Conservation (phyloP, 2,329 filamentous ascomycete species). For the Aphanocladium album region DNA sequence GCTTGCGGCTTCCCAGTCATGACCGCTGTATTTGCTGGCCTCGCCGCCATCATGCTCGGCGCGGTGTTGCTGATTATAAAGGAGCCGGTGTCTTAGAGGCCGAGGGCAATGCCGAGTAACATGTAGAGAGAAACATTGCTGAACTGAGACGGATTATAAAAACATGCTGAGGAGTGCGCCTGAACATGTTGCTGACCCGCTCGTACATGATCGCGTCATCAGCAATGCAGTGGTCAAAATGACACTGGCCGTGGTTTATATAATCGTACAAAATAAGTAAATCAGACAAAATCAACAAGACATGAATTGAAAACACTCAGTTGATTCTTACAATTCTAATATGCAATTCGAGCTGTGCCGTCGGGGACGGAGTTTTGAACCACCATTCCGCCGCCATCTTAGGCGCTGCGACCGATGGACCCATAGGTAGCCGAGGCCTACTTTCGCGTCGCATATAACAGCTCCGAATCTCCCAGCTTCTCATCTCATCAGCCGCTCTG, state of each 20-base stretch:
- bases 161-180: neutral
- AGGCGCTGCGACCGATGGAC: slow-evolving; percentile 1
- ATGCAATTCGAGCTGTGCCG: neutral
- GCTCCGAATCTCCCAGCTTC: neutral
- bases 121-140: no score
- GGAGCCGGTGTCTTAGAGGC: no score
- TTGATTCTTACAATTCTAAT: neutral
- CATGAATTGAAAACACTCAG: neutral
- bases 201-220: slow-evolving; percentile 10
- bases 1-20: neutral
- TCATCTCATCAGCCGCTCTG: neutral
- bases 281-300: neutral
- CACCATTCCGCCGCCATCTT: neutral
- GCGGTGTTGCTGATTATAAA: neutral
- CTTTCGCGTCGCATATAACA: neutral
- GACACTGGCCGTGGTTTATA: neutral
- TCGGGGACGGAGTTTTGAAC: slow-evolving; percentile 5
- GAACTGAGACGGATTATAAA: no score
- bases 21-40: neutral
- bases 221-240: neutral
- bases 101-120: no score
- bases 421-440: slow-evolving; percentile 10
- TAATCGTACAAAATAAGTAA: neutral
- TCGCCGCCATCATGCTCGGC: neutral
- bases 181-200: neutral